These are phyloP conservation scores for Pythium angustatum DNA, from an alignment of 352 stramenopile genomes.

Conservation along the genomic window DNA sequence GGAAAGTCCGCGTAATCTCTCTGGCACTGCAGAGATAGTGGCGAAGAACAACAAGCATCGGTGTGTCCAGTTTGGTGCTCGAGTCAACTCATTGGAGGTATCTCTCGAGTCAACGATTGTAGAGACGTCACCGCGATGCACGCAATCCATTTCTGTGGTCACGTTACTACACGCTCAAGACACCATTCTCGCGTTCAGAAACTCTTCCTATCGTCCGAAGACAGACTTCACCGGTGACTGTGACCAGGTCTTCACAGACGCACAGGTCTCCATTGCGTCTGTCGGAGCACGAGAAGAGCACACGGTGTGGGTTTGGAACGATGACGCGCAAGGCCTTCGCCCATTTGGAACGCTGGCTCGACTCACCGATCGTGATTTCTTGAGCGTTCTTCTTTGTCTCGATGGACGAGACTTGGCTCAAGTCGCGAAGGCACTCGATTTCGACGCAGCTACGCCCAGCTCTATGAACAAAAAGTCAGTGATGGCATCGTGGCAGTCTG, in stretches of 20 bases:
- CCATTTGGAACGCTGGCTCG: conserved; percentile 17
- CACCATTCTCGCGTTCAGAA: conserved; percentile 2
- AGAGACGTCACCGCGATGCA: not conserved
- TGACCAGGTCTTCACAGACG: conserved; percentile 10
- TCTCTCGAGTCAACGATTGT: conserved; percentile 1
- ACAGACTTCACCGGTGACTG: conserved; percentile 8
- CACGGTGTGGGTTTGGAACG: not conserved
- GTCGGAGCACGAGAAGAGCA: conserved; percentile 15
- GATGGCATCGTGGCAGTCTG: conserved; percentile 27
- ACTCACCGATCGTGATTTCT: conserved; percentile 23
- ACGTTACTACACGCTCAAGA: not conserved
- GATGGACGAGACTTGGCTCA: conserved; percentile 11
- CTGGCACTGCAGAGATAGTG: not conserved
- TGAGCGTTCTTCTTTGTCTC: conserved; percentile 25
- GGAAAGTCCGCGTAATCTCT: not conserved
- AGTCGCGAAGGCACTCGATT: conserved; percentile 12
- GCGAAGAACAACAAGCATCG: not conserved
- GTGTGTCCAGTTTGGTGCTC: conserved; percentile 7
- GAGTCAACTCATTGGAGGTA: conserved; percentile 2
- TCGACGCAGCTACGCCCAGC: not conserved
- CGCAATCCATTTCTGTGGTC: not conserved
- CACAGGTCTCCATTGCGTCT: conserved; percentile 18
- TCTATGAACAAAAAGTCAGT: not conserved
- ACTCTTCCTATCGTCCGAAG: conserved; percentile 19
- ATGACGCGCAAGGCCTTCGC: not conserved